Conservation (phyloP, 306 rosid genomes). For the Castanospermum australe region DNA sequence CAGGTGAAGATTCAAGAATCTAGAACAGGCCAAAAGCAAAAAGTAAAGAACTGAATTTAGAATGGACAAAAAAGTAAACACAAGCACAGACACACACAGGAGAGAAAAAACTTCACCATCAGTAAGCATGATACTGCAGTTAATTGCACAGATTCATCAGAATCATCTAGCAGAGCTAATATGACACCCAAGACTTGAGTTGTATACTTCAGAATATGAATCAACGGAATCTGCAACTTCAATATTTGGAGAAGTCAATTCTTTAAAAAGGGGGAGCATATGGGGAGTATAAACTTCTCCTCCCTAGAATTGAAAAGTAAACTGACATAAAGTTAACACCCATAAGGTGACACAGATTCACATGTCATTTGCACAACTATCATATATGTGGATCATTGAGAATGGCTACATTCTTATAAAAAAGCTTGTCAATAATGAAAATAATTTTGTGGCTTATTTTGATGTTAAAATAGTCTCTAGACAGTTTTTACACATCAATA, state of each 20-base stretch:
- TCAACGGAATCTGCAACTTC: slow-evolving; percentile 70
- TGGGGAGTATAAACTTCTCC: not conserved
- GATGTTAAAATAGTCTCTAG: not conserved
- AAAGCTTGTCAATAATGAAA: not conserved
- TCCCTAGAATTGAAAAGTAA: not conserved
- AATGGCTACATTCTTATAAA: not conserved
- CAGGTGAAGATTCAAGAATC: slow-evolving; percentile 83
- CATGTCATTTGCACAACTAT: not conserved
- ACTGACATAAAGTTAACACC: slow-evolving; percentile 10
- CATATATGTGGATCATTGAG: not conserved
- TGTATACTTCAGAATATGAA: slow-evolving; percentile 71
- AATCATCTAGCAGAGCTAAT: slow-evolving; percentile 89
- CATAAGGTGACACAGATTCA: slow-evolving; percentile 8
- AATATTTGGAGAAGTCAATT: slow-evolving; percentile 23
- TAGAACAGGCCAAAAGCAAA: slow-evolving; percentile 34
- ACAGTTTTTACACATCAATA: not conserved
- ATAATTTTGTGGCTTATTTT: not conserved
- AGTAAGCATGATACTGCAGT: slow-evolving; percentile 93
- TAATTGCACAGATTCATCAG: slow-evolving; percentile 85
- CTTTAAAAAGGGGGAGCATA: slow-evolving; percentile 3
- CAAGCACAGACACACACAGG: not conserved
- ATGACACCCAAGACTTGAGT: slow-evolving; percentile 86
- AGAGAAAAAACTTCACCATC: slow-evolving; percentile 51
- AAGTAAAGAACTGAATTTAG: slow-evolving; percentile 25
- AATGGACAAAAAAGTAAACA: slow-evolving; percentile 10